Conservation (phyloP, 1,284 basidiomycete genomes). For the Entoloma clypeatum region DNA sequence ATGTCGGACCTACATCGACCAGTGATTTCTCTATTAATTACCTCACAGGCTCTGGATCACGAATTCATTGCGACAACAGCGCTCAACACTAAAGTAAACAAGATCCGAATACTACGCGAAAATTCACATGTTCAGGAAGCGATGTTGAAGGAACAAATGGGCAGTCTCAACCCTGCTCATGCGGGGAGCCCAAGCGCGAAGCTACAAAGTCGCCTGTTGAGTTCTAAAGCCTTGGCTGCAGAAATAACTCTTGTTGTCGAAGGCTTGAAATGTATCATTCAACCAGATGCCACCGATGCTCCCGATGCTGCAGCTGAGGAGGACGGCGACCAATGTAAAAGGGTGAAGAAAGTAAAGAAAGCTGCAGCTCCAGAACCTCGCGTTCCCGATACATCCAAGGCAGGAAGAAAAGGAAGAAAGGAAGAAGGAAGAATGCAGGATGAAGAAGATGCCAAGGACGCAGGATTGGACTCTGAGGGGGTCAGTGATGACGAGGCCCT, state of each 20-base stretch:
- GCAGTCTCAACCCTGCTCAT: slow-evolving; percentile 27
- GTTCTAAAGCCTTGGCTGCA: slow-evolving; percentile 70
- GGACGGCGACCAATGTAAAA: slow-evolving; percentile 21
- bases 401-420: slow-evolving; percentile 7
- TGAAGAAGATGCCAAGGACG: slow-evolving; percentile 23
- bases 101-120: slow-evolving; percentile 56
- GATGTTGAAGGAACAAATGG: slow-evolving; percentile 41
- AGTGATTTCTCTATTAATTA: slow-evolving; percentile 6
- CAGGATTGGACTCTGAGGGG: slow-evolving; percentile 43
- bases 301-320: slow-evolving; percentile 25
- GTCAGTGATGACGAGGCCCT: slow-evolving; percentile 33
- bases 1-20: slow-evolving; percentile 22
- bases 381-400: slow-evolving; percentile 1
- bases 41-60: slow-evolving; percentile 52
- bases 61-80: slow-evolving; percentile 61
- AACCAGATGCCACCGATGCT: slow-evolving; percentile 30
- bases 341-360: slow-evolving; percentile 24
- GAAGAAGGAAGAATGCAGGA: slow-evolving; percentile 14
- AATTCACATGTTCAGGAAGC: slow-evolving; percentile 44
- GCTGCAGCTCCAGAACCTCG: slow-evolving; percentile 26
- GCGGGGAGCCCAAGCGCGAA: slow-evolving; percentile 51
- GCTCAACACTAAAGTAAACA: slow-evolving; percentile 68
- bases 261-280: slow-evolving; percentile 43
- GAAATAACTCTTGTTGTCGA: slow-evolving; percentile 54
- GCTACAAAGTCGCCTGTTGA: slow-evolving; percentile 71